Evolutionary conservation across 1,284 basidiomycete species (phyloP), one percentile per base, ranked within the genome.

Genomic region (Pholiota adiposa): DNA sequence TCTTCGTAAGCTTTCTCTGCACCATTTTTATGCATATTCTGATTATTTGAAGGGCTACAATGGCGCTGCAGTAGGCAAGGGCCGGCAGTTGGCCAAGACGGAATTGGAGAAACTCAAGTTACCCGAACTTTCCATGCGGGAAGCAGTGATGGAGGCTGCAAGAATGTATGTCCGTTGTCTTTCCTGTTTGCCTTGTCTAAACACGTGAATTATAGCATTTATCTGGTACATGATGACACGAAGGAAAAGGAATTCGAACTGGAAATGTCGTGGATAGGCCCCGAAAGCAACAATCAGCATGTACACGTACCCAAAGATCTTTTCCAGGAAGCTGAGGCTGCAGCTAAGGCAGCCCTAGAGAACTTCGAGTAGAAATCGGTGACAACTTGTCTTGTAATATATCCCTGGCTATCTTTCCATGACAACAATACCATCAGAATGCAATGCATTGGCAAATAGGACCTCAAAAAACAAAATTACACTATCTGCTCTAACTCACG

Each of bases 181-280:
- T 38, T 3, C 16, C 6, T 53, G 7, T 23, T 36, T 48, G 25
- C 27, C 56, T 27, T 34, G 33, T 51, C 44, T 1, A 14, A 27
- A 12, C 46, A 23, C n/a, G n/a, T n/a, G n/a, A 49, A 44, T 23
- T 43, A 43, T 70, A 98, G 96, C 73, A 97, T 99, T 73, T 96
- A 98, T 78, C 87, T 96, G 58, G 96, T 97, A 14, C 97, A 99
- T 72, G 97, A 99, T 65, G 97, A 99, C 69, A 83, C 93, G 59
- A 98, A 98, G 75, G 97, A 99, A 78, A 97, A 97, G 73, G 92
- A 96, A 56, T 99, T 99, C 68, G 97, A 99, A 75, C 85, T 99
- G 23, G 97, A 99, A 76, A 86, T 99, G 83, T 94, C 96, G 38
- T 99, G 97, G 97, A 88, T 98, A 61, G 88, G 95, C 29, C 83